phyloP scores from a whole-genome alignment of 164 flowering plant species.

The Annona cherimola region DNA sequence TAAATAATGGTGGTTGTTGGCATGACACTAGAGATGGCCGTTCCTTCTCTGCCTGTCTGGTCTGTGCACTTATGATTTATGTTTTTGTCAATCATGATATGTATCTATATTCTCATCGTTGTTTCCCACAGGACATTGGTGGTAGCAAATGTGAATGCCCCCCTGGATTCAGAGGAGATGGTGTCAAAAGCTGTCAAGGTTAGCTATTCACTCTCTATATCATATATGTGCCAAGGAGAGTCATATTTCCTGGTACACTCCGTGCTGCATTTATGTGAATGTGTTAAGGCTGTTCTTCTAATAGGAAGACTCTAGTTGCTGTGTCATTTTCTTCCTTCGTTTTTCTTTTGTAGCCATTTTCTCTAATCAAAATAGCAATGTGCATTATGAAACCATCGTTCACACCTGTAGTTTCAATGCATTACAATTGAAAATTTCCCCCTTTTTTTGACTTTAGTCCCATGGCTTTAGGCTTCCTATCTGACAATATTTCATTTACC shows the following conservation, averaged over 20 bases:
- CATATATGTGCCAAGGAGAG: background rate
- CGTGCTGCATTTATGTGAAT: background rate
- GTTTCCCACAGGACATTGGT: slow-evolving; percentile 41
- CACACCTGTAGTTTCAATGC: background rate
- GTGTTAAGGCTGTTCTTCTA: background rate
- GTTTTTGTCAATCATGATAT: too few species aligned
- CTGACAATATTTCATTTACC: background rate
- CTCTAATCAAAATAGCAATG: too few species aligned
- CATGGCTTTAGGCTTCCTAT: background rate
- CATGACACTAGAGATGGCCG: slow-evolving; percentile 59
- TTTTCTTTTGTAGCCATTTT: background rate
- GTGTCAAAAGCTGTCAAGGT: slow-evolving; percentile 79
- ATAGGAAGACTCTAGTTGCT: background rate
- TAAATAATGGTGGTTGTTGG: slow-evolving; percentile 98
- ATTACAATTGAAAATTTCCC: background rate
- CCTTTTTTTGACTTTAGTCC: background rate
- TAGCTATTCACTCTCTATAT: slow-evolving; percentile 8
- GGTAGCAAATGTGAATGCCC: slow-evolving; percentile 71
- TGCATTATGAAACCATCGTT: background rate
- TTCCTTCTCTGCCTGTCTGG: slow-evolving; percentile 81
- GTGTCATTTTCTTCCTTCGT: background rate
- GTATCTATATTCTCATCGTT: slow-evolving; percentile 7
- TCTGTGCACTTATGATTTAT: slow-evolving; percentile 22
- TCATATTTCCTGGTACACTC: background rate
- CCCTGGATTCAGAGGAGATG: slow-evolving; percentile 83